Percentiles rank a stretch among this genome's conserved stretches.
phyloP scores from a whole-genome alignment of 495 filamentous ascomycete species.

The Xylaria grammica region DNA sequence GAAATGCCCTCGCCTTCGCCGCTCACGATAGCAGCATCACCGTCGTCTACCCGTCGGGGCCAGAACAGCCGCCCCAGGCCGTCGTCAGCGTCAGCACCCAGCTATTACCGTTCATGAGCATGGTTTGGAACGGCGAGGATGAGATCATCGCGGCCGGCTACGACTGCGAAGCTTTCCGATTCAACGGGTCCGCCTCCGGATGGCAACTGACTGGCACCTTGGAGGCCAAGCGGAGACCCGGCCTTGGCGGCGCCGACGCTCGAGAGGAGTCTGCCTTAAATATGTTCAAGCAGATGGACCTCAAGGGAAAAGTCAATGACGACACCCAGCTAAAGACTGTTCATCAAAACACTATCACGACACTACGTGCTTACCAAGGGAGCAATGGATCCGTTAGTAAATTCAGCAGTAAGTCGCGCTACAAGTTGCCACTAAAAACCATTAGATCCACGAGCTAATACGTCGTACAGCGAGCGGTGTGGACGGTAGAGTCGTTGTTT shows the following conservation, averaged over 20 bases:
- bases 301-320: slow-evolving; percentile 86
- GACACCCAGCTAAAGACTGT: slow-evolving; percentile 94
- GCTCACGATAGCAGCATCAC: slow-evolving; percentile 96
- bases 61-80: slow-evolving; percentile 87
- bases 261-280: slow-evolving; percentile 82
- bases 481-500: slow-evolving; percentile 93
- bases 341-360: slow-evolving; percentile 96
- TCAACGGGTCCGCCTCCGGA: slow-evolving; percentile 78
- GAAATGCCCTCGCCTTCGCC: slow-evolving; percentile 87
- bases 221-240: slow-evolving; percentile 76
- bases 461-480: slow-evolving; percentile 78
- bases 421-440: slow-evolving; percentile 2
- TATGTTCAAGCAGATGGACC: slow-evolving; percentile 98
- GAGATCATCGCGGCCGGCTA: slow-evolving; percentile 97
- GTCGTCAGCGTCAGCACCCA: slow-evolving; percentile 89
- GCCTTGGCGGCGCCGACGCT: slow-evolving; percentile 46
- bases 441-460: slow-evolving; percentile 43
- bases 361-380: slow-evolving; percentile 74
- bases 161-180: slow-evolving; percentile 93
- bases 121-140: slow-evolving; percentile 90
- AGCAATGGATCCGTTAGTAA: slow-evolving; percentile 68
- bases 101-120: slow-evolving; percentile 84
- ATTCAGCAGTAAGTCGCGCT: slow-evolving; percentile 79
- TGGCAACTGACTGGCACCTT: slow-evolving; percentile 88
- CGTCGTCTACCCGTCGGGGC: slow-evolving; percentile 90